These are phyloP conservation scores for Cafeteria roenbergensis DNA, from an alignment of 108 stramenopile species.

Conservation along the genomic window DNA sequence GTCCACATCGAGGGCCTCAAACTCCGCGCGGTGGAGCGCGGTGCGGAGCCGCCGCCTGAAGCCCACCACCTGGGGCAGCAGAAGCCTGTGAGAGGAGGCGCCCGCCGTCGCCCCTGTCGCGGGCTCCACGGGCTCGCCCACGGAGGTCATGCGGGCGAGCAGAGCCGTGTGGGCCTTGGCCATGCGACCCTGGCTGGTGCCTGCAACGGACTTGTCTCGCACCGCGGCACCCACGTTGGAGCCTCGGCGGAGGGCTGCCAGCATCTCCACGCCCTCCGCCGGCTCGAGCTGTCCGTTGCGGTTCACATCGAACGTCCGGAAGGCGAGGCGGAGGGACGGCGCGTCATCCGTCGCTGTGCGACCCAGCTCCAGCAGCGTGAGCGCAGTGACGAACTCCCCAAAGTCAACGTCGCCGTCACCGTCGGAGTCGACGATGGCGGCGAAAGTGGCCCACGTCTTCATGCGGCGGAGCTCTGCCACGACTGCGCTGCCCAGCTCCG, in stretches of 20 bases:
- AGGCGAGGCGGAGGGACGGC: background rate
- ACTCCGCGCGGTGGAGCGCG: background rate
- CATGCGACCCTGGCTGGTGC: background rate
- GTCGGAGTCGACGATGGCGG: background rate
- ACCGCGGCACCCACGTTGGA: background rate
- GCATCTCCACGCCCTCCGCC: background rate
- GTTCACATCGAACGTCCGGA: background rate
- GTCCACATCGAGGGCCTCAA: background rate
- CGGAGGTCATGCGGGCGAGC: too few species aligned
- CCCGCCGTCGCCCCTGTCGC: background rate
- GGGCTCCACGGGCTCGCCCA: too few species aligned
- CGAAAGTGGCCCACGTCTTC: background rate
- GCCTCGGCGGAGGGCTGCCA: background rate
- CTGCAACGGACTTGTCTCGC: background rate
- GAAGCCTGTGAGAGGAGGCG: background rate
- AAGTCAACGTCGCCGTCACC: background rate
- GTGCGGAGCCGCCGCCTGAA: background rate
- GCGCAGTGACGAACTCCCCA: background rate
- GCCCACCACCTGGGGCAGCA: background rate
- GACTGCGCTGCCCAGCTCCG: too few species aligned
- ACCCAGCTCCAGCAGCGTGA: background rate
- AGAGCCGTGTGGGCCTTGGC: too few species aligned
- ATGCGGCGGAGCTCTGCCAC: too few species aligned
- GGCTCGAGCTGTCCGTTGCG: background rate
- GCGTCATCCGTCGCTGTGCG: too few species aligned